A percentile compares a stretch with the other conserved stretches of the same genome.
These are phyloP conservation scores for Fusarium sp. DNA, from an alignment of 2,329 filamentous ascomycete species.

Conservation along the genomic window DNA sequence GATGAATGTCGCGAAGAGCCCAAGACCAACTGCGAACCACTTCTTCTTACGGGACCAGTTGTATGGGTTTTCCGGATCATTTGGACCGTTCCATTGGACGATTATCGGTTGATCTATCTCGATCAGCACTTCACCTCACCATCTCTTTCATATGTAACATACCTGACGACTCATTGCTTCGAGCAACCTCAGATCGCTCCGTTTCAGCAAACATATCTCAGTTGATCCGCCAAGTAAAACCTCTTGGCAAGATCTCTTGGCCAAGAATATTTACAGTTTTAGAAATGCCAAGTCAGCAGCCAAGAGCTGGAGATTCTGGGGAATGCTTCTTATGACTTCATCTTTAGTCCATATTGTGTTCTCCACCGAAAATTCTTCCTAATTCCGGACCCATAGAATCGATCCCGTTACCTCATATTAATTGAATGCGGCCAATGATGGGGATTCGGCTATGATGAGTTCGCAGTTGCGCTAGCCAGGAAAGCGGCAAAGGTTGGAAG, in stretches of 20 bases:
- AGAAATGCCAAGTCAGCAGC: conserved; percentile 18
- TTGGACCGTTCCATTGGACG: conserved; percentile 18
- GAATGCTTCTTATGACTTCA: conserved; percentile 11
- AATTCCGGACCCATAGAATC: conserved; percentile 12
- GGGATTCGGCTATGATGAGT: background rate
- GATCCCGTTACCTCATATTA: conserved; percentile 8
- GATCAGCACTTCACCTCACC: background rate
- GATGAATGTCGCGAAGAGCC: conserved; percentile 26
- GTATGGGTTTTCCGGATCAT: conserved; percentile 19
- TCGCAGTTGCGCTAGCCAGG: background rate
- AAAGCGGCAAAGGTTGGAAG: background rate
- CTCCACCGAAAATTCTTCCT: background rate
- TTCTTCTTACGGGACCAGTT: conserved; percentile 32
- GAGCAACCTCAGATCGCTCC: background rate
- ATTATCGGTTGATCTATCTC: conserved; percentile 2
- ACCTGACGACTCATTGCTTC: background rate
- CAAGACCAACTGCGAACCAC: conserved; percentile 19
- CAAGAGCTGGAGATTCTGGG: conserved; percentile 5
- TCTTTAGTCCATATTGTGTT: background rate
- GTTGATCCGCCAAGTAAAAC: too few species aligned
- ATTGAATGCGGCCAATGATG: background rate
- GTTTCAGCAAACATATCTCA: background rate
- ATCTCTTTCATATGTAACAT: rapidly evolving
- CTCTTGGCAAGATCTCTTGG: conserved; percentile 6
- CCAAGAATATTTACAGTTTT: background rate